Evolutionary conservation across 352 stramenopile species (phyloP), one percentile per base, ranked within the genome.

Genomic region (Halophytophthora batemanensis): DNA sequence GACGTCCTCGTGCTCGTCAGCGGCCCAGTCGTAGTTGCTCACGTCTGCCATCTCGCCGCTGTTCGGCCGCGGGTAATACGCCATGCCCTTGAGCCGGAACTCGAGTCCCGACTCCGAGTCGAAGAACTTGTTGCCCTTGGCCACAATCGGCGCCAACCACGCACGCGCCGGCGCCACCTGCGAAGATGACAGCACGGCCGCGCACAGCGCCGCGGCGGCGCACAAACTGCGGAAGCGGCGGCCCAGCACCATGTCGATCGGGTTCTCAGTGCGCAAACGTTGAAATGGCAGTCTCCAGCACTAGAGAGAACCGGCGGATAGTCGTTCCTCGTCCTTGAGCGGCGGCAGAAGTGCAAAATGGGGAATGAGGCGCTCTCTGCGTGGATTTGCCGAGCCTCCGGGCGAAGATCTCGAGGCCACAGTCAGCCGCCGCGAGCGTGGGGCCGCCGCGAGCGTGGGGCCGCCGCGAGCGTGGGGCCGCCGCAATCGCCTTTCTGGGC

Each of bases 111-210:
- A 84, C 3, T 73, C 45, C 3, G 71, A 82, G 56, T 93, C 54
- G 61, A 94, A 96, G 46, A 95, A 87, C 62, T 93, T 94, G 74
- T 92, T 92, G 58, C 82, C 81, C 41, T 83, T 85, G 35, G 56
- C 56, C 25, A 84, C 59, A 50, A 87, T 74, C 21, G 60, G 68
- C 31, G 70, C 33, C 3, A 75, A n/a, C 75, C 70, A 86, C 21
- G 68, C 75, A 60, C 74, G 19, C 1, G 56, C 38, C 2, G 60
- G 14, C 19, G 17, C 14, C 6, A 49, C 28, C 22, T 38, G 42
- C n/a, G 25, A 35, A 4, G 55, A 56, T 0, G 61, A 33, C 8
- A 54, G 37, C 18, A 65, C 48, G 5, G 56, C 45, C 23, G 34
- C 53, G 41, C 45, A 61, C 12, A 69, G 18, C 6, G 42, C 56